phyloP scores from a whole-genome alignment of 164 flowering plant species.

The Magnolia sinica region DNA sequence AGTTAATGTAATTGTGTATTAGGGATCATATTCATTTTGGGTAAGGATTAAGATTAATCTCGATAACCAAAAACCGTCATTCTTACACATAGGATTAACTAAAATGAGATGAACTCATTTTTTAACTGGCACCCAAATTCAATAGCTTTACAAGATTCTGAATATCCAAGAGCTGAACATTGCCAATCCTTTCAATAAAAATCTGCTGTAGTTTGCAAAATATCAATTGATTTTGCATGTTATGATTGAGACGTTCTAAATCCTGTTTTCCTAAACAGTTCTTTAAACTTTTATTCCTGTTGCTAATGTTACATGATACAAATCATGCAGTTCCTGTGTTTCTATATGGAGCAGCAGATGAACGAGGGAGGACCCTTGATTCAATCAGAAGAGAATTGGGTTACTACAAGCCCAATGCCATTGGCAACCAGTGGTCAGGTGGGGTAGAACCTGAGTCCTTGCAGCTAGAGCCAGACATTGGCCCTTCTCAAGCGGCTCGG shows the following conservation, averaged over 20 bases:
- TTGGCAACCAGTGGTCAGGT: slow-evolving; percentile 66
- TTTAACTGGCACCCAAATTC: too few relatives aligned
- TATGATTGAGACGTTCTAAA: neutral
- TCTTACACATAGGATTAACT: too few relatives aligned
- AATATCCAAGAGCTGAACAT: neutral
- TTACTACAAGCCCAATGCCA: slow-evolving; percentile 56
- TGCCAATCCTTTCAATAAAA: neutral
- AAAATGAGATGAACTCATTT: too few relatives aligned
- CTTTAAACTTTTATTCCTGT: neutral
- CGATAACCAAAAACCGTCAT: too few relatives aligned
- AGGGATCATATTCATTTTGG: too few relatives aligned
- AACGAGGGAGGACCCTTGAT: slow-evolving; percentile 54
- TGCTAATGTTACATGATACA: neutral
- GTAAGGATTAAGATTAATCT: too few relatives aligned
- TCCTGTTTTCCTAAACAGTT: neutral
- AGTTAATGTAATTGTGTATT: too few relatives aligned
- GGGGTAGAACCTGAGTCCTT: slow-evolving; percentile 40
- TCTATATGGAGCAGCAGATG: slow-evolving; percentile 69
- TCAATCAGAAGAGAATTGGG: slow-evolving; percentile 60
- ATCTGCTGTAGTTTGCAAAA: neutral
- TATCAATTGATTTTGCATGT: neutral
- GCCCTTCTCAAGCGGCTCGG: slow-evolving; percentile 43
- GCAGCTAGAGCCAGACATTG: slow-evolving; percentile 50
- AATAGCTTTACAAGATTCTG: neutral
- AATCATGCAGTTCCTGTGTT: slow-evolving; percentile 59